Evolutionary conservation across 2,329 filamentous ascomycete genomes (phyloP).

Genomic region (Sclerotinia trifoliorum): DNA sequence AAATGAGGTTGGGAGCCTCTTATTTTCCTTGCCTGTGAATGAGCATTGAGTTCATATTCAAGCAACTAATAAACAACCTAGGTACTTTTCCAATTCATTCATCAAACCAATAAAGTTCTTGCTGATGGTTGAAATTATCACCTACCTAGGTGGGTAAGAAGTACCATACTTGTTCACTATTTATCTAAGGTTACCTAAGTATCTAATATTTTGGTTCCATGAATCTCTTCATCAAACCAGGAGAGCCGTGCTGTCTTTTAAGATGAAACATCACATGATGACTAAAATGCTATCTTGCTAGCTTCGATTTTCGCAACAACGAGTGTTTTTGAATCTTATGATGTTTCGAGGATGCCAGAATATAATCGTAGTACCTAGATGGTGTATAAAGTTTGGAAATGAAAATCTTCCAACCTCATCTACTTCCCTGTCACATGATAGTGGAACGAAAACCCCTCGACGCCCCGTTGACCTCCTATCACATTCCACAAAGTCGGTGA

Average conservation of each 20-base stretch:
- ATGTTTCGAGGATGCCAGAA: not conserved
- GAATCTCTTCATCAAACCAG: not conserved
- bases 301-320: not conserved
- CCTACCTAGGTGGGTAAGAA: not conserved
- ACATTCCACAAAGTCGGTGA: no score
- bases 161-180: no score
- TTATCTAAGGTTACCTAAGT: no score
- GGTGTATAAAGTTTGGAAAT: no score
- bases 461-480: not conserved
- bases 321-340: not conserved
- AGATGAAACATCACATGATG: not conserved
- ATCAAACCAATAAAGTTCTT: no score
- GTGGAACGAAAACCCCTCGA: not conserved
- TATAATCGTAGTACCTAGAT: no score
- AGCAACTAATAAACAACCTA: no score
- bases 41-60: not conserved
- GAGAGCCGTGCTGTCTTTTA: slow-evolving; percentile 2
- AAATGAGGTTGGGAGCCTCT: not conserved
- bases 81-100: no score
- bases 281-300: no score
- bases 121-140: not conserved
- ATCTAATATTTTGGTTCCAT: not conserved
- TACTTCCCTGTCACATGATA: not conserved
- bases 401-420: not conserved
- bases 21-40: not conserved